Evolutionary conservation across 1,139 yeast species (phyloP).

Genomic region (Insectozyma bohioensis): DNA sequence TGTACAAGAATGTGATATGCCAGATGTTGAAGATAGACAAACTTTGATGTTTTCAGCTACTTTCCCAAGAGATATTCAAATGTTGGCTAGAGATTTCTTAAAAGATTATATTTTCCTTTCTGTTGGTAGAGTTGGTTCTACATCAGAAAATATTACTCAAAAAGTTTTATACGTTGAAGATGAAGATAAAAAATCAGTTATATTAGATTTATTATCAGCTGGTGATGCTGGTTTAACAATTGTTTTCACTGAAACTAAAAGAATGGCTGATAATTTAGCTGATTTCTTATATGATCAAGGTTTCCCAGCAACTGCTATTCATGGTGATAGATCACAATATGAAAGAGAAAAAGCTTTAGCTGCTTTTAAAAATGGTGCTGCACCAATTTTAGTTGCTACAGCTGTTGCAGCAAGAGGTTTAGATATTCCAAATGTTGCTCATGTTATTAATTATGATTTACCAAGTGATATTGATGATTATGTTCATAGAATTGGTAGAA

Average conservation of each 20-base stretch:
- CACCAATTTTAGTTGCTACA: slow-evolving; percentile 94
- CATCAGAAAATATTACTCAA: slow-evolving; percentile 97
- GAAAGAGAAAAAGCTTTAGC: slow-evolving; percentile 98
- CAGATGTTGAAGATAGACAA: slow-evolving; percentile 86
- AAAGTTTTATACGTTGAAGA: slow-evolving; percentile 91
- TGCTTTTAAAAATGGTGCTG: slow-evolving; percentile 79
- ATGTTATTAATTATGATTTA: slow-evolving; percentile 94
- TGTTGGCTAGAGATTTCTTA: slow-evolving; percentile 95
- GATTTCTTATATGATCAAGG: slow-evolving; percentile 87
- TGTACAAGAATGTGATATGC: slow-evolving; percentile 98
- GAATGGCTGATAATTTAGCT: slow-evolving; percentile 95
- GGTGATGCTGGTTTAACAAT: slow-evolving; percentile 84
- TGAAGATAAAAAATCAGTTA: slow-evolving; percentile 87
- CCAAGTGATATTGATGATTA: slow-evolving; percentile 98
- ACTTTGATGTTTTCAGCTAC: slow-evolving; percentile 98
- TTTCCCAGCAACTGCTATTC: slow-evolving; percentile 97
- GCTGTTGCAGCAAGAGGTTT: slow-evolving; percentile 99
- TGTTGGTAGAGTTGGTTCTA: slow-evolving; percentile 98
- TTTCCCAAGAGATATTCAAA: slow-evolving; percentile 96
- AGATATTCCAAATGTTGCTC: slow-evolving; percentile 98
- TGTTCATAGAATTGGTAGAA: slow-evolving; percentile 99
- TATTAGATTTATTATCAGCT: slow-evolving; percentile 80
- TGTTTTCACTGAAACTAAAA: slow-evolving; percentile 96
- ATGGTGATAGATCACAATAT: slow-evolving; percentile 96
- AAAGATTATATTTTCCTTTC: slow-evolving; percentile 93